These are phyloP conservation scores for Wickerhamomyces sp. DNA, from an alignment of 1,139 yeast species.

Conservation along the genomic window DNA sequence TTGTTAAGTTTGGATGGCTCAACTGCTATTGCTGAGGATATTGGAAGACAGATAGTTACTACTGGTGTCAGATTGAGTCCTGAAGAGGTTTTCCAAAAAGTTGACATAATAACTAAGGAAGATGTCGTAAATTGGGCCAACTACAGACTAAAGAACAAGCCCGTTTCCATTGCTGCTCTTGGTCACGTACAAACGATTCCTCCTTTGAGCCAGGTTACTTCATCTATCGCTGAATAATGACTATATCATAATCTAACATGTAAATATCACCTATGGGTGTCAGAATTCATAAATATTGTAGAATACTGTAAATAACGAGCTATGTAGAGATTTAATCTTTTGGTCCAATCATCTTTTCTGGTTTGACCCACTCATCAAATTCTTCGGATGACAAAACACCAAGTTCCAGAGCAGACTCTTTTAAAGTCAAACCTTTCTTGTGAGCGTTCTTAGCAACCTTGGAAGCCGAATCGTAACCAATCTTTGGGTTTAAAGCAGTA, in stretches of 20 bases:
- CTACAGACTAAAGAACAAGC: constrained; percentile 69
- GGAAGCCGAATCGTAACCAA: constrained; percentile 95
- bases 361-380: constrained; percentile 95
- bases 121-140: constrained; percentile 91
- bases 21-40: constrained; percentile 95
- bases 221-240: constrained; percentile 10
- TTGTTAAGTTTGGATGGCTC: constrained; percentile 89
- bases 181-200: constrained; percentile 61
- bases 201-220: constrained; percentile 18
- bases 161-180: constrained; percentile 83
- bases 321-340: constrained; percentile 32
- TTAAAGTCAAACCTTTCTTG: constrained; percentile 93
- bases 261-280: too few species aligned
- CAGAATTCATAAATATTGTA: too few species aligned
- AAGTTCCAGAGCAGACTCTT: constrained; percentile 89
- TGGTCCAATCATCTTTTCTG: constrained; percentile 98
- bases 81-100: constrained; percentile 83
- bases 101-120: constrained; percentile 69
- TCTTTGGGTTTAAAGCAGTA: constrained; percentile 97
- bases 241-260: too few species aligned
- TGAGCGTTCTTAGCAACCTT: constrained; percentile 98
- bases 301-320: too few species aligned
- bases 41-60: constrained; percentile 94
- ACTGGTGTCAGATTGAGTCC: constrained; percentile 90
- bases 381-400: constrained; percentile 77